These are phyloP conservation scores for Colletotrichum sansevieriae DNA, from an alignment of 2,329 filamentous ascomycete species.

Conservation along the genomic window DNA sequence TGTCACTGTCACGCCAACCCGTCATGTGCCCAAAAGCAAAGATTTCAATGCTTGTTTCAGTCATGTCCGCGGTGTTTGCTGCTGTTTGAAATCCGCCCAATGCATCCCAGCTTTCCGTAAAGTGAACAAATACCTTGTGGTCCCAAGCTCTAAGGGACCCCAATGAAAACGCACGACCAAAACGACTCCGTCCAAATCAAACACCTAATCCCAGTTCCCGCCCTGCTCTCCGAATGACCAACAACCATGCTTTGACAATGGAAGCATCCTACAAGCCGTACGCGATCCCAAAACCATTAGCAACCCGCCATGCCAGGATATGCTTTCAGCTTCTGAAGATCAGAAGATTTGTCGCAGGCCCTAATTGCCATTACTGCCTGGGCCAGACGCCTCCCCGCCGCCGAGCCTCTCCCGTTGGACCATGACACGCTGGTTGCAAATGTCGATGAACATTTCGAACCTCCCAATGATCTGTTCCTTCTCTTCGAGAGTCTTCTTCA, in stretches of 20 bases:
- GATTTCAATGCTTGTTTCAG: slow-evolving; percentile 24
- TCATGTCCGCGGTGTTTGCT: slow-evolving; percentile 40
- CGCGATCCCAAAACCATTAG: slow-evolving; percentile 35
- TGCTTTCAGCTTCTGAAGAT: not conserved
- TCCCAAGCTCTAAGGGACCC: slow-evolving; percentile 35
- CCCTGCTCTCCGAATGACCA: slow-evolving; percentile 27
- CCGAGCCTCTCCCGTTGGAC: slow-evolving; percentile 68
- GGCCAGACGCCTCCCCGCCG: slow-evolving; percentile 34
- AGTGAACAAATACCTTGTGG: slow-evolving; percentile 12
- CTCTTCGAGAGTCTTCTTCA: slow-evolving; percentile 71
- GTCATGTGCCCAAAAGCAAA: not conserved
- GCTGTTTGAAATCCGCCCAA: slow-evolving; percentile 39
- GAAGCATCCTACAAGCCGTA: slow-evolving; percentile 37
- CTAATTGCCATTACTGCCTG: slow-evolving; percentile 25
- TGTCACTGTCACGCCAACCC: not conserved
- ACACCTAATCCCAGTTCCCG: slow-evolving; percentile 32
- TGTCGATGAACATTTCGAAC: slow-evolving; percentile 79
- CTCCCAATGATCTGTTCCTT: slow-evolving; percentile 73
- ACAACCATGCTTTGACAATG: slow-evolving; percentile 37
- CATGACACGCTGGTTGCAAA: slow-evolving; percentile 76
- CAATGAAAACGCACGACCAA: slow-evolving; percentile 18
- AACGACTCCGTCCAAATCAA: slow-evolving; percentile 36
- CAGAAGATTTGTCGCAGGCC: not conserved
- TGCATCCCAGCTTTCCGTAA: slow-evolving; percentile 32
- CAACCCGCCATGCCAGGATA: slow-evolving; percentile 41